These are phyloP conservation scores for Bolboschoenus planiculmis DNA, from an alignment of 176 grass and related monocot species.

Conservation along the genomic window DNA sequence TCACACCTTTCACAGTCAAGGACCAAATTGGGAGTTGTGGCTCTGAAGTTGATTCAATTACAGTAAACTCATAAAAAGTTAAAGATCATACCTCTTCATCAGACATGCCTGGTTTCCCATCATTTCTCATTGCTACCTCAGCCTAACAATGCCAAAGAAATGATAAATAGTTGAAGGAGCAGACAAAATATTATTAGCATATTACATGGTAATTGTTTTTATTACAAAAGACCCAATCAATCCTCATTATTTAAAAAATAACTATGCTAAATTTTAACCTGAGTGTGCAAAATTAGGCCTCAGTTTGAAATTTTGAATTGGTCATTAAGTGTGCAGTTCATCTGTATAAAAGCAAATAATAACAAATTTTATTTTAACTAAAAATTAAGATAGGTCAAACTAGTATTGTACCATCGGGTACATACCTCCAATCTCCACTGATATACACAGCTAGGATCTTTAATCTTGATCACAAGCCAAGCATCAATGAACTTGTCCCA, in stretches of 20 bases:
- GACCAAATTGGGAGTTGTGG: neutral
- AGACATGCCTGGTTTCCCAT: constrained; percentile 96
- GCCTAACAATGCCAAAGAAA: constrained; percentile 53
- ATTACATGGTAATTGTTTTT: neutral
- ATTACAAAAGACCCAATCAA: neutral
- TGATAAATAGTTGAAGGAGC: neutral
- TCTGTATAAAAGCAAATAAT: neutral
- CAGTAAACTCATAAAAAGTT: neutral
- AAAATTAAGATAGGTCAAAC: neutral
- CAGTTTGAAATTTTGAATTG: neutral
- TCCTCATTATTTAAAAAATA: constrained; percentile 1
- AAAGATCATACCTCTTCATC: constrained; percentile 57
- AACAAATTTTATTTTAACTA: neutral
- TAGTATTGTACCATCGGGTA: neutral
- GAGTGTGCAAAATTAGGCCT: neutral
- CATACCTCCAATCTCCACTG: constrained; percentile 90
- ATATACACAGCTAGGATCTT: constrained; percentile 74
- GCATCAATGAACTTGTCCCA: constrained; percentile 91
- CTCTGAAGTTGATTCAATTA: neutral
- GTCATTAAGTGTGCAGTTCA: neutral
- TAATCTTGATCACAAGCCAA: constrained; percentile 98
- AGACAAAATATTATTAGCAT: constrained; percentile 9
- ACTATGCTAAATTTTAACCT: neutral
- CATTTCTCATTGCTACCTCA: constrained; percentile 87
- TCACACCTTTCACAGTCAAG: neutral